Conservation (phyloP, 352 stramenopile genomes). For the Pythium rhizo-oryzae region DNA sequence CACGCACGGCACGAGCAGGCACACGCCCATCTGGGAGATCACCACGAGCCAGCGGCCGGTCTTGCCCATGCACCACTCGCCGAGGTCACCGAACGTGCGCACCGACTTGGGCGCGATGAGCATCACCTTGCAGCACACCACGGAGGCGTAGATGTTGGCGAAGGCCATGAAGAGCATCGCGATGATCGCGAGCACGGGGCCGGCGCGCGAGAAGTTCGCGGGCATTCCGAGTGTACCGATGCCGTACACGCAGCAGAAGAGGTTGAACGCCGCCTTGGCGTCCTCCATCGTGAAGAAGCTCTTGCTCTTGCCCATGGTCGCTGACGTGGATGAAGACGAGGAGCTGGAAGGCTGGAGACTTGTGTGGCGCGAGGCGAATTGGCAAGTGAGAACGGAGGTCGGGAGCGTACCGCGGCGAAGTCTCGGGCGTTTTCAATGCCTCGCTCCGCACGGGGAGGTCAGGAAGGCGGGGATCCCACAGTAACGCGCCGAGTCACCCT, state of each 20-base stretch:
- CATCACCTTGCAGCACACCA: constrained; percentile 58
- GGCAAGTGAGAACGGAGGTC: not conserved
- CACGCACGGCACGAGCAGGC: constrained; percentile 50
- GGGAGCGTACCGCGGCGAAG: not conserved
- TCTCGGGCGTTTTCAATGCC: too few species aligned
- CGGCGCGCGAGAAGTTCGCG: constrained; percentile 60
- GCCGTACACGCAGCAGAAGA: constrained; percentile 67
- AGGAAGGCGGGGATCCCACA: not conserved
- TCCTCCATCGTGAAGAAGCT: constrained; percentile 60
- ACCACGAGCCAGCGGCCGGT: constrained; percentile 51
- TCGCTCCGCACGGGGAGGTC: not conserved
- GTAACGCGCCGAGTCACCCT: not conserved
- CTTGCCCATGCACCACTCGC: constrained; percentile 55
- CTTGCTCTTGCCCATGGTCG: constrained; percentile 21
- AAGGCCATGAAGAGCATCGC: constrained; percentile 65
- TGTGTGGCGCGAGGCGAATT: not conserved
- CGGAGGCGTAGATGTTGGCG: constrained; percentile 64
- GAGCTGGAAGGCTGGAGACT: not conserved
- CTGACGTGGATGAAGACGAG: not conserved
- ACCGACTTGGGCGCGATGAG: constrained; percentile 52
- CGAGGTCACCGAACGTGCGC: constrained; percentile 60
- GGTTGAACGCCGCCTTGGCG: constrained; percentile 53
- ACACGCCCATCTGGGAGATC: constrained; percentile 59
- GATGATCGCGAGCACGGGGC: constrained; percentile 42
- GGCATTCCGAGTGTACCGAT: constrained; percentile 72